Base-by-base conservation (phyloP, 495 filamentous ascomycete species). In the Aspergillus bridgeri region DNA sequence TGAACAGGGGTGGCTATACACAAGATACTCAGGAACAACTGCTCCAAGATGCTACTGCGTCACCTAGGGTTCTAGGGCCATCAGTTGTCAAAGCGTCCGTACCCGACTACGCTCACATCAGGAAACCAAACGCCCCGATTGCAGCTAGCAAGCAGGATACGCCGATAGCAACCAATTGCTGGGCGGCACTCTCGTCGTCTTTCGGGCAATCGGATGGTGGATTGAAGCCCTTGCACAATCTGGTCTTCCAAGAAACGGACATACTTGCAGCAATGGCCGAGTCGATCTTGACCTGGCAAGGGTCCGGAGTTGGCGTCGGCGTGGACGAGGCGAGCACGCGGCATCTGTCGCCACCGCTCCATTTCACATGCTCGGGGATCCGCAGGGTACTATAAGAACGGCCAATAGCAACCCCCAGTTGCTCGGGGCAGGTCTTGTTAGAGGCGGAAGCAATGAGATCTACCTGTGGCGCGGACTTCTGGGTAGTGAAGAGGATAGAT, bases 371-470 rank as follows among this genome's bases (percentile, higher is more conserved):
- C 6, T 3, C 2, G 6, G 43, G 20, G 9, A 46, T 13, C 9
- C 3, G 6, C 45, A 66, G 49, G 3, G 49, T 66, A 17, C 54
- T 43, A 25, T 65, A 61, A 6, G 66, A 64, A 20, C 69, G 57
- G 49, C 68, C 64, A 56, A 65, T 64, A 46, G 57, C 50, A 43
- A 61, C 50, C 29, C 65, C 60, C 25, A 53, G 54, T 48, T 52
- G 42, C 19, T 42, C 56, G 57, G 43, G 59, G 64, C 63, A 62
- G 24, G 58, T 60, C 22, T 59, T 61, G 19, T 61, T 63, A 48
- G 62, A 62, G 29, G 69, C 69, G 21, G 62, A 66, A 42, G 71
- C 61, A 45, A 66, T 61, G 23, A 73, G 58, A 50, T 69, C 67
- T 13, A 56, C 27, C 58, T 56, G 27, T 53, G 49, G 60, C 3